Percentiles rank a stretch among this genome's conserved stretches.
Evolutionary conservation across 2,329 filamentous ascomycete species (phyloP).

Genomic region (Didymella pomorum): DNA sequence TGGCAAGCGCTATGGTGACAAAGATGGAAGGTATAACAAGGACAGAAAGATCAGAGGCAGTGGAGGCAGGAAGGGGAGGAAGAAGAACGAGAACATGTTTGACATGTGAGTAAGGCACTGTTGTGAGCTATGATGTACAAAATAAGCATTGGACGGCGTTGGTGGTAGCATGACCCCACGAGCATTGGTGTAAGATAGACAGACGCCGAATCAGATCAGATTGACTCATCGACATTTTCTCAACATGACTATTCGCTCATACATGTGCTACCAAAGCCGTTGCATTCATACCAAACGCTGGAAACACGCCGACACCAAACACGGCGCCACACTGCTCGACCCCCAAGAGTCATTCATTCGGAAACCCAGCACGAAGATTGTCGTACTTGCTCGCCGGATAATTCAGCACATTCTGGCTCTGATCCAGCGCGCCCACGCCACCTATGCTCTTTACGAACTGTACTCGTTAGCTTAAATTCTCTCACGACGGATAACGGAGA

Average conservation of each 20-base stretch:
- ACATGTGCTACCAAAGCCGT: neutral
- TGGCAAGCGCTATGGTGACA: conserved; percentile 41
- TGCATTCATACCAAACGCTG: neutral
- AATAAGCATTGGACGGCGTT: neutral
- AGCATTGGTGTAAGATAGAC: neutral
- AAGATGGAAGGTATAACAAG: conserved; percentile 38
- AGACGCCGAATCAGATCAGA: neutral
- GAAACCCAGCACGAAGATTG: conserved; percentile 59
- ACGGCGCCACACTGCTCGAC: neutral
- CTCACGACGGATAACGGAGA: neutral
- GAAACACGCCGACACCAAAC: neutral
- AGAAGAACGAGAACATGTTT: conserved; percentile 33
- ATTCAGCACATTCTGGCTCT: conserved; percentile 65
- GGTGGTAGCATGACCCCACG: neutral
- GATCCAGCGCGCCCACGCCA: conserved; percentile 60
- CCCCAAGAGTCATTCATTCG: conserved; percentile 23
- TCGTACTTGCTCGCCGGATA: conserved; percentile 75
- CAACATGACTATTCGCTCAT: neutral
- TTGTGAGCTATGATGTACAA: neutral
- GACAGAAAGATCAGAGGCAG: conserved; percentile 50
- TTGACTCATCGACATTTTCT: too few species aligned
- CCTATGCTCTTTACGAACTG: conserved; percentile 64
- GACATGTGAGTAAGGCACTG: conserved; percentile 19
- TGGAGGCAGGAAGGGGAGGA: conserved; percentile 52
- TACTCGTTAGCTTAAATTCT: neutral